These are phyloP conservation scores for Sarocladium kiliense DNA, from an alignment of 2,329 filamentous ascomycete genomes.

Conservation along the genomic window DNA sequence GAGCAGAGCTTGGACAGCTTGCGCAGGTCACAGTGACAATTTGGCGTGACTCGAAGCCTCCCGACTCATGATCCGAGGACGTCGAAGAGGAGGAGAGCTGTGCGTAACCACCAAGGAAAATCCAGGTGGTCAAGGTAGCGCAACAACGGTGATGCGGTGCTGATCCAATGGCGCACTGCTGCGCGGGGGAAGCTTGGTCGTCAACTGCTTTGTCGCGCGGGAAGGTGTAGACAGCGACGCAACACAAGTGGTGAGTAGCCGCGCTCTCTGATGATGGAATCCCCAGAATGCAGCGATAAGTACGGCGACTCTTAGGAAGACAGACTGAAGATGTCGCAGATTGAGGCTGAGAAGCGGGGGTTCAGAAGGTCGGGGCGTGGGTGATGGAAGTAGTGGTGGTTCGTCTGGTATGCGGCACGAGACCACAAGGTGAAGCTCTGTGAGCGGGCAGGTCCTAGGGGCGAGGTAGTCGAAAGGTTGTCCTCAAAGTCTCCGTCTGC, in stretches of 20 bases:
- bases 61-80: not conserved
- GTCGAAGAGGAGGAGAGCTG: not conserved
- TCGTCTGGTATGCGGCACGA: slow-evolving; percentile 7
- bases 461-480: slow-evolving; percentile 7
- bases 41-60: not conserved
- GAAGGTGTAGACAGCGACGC: not conserved
- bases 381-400: not conserved
- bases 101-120: not conserved
- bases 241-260: not conserved
- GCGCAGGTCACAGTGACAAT: slow-evolving; percentile 5
- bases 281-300: not conserved
- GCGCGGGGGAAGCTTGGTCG: not conserved
- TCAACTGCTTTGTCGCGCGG: not conserved
- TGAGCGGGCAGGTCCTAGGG: slow-evolving; percentile 4
- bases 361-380: not conserved
- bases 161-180: not conserved
- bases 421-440: slow-evolving; percentile 6
- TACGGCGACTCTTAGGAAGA: not conserved
- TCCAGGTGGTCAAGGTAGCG: not conserved
- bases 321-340: slow-evolving; percentile 1
- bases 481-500: not conserved
- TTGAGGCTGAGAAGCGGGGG: slow-evolving; percentile 8
- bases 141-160: slow-evolving; percentile 4
- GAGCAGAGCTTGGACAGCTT: not conserved
- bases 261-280: not conserved